These are phyloP conservation scores for Venturia aucupariae DNA, from an alignment of 2,329 filamentous ascomycete genomes.

Conservation along the genomic window DNA sequence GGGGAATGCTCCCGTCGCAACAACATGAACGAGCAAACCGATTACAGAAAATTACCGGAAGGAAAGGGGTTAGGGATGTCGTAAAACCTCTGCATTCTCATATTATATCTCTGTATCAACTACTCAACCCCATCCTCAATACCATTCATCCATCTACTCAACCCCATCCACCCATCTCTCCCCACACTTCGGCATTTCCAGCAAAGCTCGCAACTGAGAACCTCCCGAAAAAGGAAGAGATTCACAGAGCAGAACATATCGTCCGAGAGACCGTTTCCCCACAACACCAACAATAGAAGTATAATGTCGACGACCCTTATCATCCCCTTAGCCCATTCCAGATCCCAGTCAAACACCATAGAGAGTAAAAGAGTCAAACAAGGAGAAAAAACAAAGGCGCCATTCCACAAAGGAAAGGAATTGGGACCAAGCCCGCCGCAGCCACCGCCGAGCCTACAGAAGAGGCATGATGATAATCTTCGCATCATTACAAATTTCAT, in stretches of 20 bases:
- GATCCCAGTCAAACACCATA: background rate
- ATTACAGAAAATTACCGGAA: background rate
- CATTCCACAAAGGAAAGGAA: background rate
- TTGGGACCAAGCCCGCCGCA: background rate
- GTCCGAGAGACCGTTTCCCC: background rate
- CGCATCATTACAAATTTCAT: slow-evolving; percentile 11
- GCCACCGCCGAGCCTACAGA: background rate
- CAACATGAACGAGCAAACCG: no score
- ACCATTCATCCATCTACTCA: background rate
- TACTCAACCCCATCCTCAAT: background rate
- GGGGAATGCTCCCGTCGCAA: no score
- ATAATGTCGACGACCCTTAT: background rate
- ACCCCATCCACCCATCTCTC: background rate
- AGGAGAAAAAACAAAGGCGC: background rate
- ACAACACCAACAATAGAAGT: background rate
- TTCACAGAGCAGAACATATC: background rate
- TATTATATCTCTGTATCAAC: background rate
- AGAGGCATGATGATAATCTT: slow-evolving; percentile 7
- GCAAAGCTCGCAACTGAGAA: background rate
- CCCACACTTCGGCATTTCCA: background rate
- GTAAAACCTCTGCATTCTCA: background rate
- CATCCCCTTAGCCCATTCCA: background rate
- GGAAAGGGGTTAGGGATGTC: background rate
- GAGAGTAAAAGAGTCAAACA: background rate
- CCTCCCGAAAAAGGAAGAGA: background rate